Base-by-base conservation (phyloP, 2,329 filamentous ascomycete genomes). In the Pestalotiopsis fici region DNA sequence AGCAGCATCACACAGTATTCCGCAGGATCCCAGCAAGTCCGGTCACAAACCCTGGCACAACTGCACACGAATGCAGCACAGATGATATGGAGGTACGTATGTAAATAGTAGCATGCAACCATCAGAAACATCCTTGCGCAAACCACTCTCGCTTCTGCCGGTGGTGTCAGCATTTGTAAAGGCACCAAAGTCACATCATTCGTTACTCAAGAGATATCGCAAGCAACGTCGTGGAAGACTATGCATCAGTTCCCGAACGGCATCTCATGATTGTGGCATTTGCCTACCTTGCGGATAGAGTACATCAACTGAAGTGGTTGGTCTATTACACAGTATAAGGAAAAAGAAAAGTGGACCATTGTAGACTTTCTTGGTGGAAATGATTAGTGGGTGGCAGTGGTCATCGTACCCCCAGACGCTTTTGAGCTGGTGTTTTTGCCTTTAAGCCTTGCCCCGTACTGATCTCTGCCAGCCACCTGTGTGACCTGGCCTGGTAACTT, bases 171-270 rank as follows among this genome's bases (percentile, higher is more conserved):
- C 39, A 54, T 9, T 47, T 55, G 27, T 23, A 64, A 23, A 64
- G 61, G 61, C 50, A 64, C 61, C 61, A 37, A 56, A 25, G 39
- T 55, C 61, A 35, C 61, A 31, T 64, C 61, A 64, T 64, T 64
- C 61, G 61, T 43, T 37, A 25, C 21, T 63, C 21, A 27, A 50
- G 31, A n/a, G 35, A 25, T 47, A 12, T 31, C 23, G 21, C 61
- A 64, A 64, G 61, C 61, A 43, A 64, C 61, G 37, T 11, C 35
- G 23, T 37, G 12, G 9, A 50, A 23, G 60, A 11, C 43, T 23
- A 50, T 39, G 60, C 35, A 63, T 31, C 37, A 37, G 37, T 60
- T 12, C 57, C 57, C 31, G 31, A 27, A 57, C 25, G 31, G 15
- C 28, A 37, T 31, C 57, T 27, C 28, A 60, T 18, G 13, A 61